These are phyloP conservation scores for Fonsecaea monophora DNA, from an alignment of 2,329 filamentous ascomycete genomes.

Conservation along the genomic window DNA sequence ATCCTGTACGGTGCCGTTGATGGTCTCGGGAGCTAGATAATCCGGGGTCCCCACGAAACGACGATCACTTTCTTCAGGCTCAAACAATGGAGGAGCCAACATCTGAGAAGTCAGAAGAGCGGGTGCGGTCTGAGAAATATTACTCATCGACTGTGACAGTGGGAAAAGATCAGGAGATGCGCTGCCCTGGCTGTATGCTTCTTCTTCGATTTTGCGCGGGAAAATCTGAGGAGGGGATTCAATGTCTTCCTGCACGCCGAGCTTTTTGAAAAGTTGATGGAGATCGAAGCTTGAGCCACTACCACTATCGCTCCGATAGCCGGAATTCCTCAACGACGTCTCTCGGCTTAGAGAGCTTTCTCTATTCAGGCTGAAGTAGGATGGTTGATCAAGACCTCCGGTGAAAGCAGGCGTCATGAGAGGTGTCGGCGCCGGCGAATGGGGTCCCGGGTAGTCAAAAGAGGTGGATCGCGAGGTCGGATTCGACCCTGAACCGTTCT, in stretches of 20 bases:
- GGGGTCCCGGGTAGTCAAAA: conserved; percentile 78
- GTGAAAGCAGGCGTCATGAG: conserved; percentile 80
- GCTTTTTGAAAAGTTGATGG: conserved; percentile 78
- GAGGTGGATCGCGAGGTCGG: conserved; percentile 92
- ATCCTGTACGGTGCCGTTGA: conserved; percentile 92
- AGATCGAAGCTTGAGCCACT: conserved; percentile 76
- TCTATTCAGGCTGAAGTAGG: conserved; percentile 83
- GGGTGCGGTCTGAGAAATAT: conserved; percentile 46
- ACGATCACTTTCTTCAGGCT: conserved; percentile 89
- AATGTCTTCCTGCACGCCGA: conserved; percentile 71
- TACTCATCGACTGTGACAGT: conserved; percentile 66
- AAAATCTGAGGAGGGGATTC: conserved; percentile 52
- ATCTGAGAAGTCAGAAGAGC: conserved; percentile 65
- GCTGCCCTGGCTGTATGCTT: conserved; percentile 71
- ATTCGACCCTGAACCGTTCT: conserved; percentile 78
- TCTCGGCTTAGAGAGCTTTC: conserved; percentile 66
- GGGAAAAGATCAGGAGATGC: conserved; percentile 78
- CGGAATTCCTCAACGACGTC: conserved; percentile 71
- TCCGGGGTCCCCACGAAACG: conserved; percentile 97
- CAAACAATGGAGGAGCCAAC: conserved; percentile 92
- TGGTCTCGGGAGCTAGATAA: conserved; percentile 95
- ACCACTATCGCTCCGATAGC: conserved; percentile 87
- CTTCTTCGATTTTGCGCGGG: conserved; percentile 70
- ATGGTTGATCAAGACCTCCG: conserved; percentile 77
- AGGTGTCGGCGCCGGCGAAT: conserved; percentile 84